Percentiles rank a stretch among this genome's conserved stretches.
These are phyloP conservation scores for Leishmania guyanensis DNA, from an alignment of 208 protist species.

Conservation along the genomic window DNA sequence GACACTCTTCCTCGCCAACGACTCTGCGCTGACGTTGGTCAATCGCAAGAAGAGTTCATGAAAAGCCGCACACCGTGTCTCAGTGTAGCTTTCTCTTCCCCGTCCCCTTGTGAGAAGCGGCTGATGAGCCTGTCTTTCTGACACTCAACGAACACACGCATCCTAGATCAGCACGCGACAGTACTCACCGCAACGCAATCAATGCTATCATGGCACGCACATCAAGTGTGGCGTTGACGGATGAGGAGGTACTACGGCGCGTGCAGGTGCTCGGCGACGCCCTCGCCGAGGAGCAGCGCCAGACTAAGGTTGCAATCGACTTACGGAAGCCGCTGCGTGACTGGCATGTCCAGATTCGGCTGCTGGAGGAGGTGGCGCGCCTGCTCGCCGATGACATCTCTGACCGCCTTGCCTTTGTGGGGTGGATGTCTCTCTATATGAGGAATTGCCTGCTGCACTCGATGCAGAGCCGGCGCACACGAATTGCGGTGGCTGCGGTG, in stretches of 20 bases:
- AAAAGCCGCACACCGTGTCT: neutral
- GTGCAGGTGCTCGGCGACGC: slow-evolving; percentile 39
- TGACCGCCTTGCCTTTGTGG: slow-evolving; percentile 30
- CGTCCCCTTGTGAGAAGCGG: neutral
- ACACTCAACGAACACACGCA: too few relatives aligned
- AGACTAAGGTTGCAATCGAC: neutral
- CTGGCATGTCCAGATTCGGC: slow-evolving; percentile 31
- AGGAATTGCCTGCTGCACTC: slow-evolving; percentile 43
- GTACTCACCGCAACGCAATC: neutral
- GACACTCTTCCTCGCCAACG: neutral
- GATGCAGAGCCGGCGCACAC: slow-evolving; percentile 48
- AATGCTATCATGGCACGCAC: slow-evolving; percentile 10
- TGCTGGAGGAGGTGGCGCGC: slow-evolving; percentile 33
- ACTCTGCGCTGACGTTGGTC: neutral
- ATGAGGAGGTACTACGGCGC: slow-evolving; percentile 23
- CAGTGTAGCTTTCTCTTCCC: neutral
- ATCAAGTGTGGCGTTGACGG: slow-evolving; percentile 14
- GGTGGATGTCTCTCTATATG: slow-evolving; percentile 45
- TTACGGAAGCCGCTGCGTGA: slow-evolving; percentile 17
- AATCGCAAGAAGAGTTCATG: too few relatives aligned
- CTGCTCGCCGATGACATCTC: slow-evolving; percentile 40
- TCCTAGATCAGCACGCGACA: too few relatives aligned
- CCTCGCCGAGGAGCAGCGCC: slow-evolving; percentile 17
- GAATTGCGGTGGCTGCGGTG: slow-evolving; percentile 16
- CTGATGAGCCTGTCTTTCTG: neutral